Percentiles rank a stretch among this genome's conserved stretches.
These are phyloP conservation scores for Penicillium malachiteum DNA, from an alignment of 495 filamentous ascomycete species.

Conservation along the genomic window DNA sequence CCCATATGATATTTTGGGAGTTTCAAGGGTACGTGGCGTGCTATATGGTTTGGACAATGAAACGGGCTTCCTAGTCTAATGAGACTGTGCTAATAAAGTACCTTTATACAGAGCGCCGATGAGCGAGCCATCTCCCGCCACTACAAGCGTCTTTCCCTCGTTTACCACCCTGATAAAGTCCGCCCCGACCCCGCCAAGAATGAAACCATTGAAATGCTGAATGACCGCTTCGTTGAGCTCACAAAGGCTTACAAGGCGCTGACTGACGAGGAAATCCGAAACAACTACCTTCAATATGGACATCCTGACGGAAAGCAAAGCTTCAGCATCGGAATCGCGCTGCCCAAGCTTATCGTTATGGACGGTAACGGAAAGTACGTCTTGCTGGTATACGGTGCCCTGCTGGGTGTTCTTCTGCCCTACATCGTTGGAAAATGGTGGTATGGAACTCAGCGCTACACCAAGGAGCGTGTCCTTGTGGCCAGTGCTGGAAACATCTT, in stretches of 20 bases:
- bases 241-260: slow-evolving; percentile 97
- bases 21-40: slow-evolving; percentile 64
- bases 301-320: slow-evolving; percentile 98
- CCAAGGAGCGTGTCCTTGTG: slow-evolving; percentile 86
- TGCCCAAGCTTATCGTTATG: slow-evolving; percentile 88
- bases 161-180: slow-evolving; percentile 91
- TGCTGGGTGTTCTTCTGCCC: slow-evolving; percentile 86
- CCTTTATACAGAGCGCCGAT: slow-evolving; percentile 59
- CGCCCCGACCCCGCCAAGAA: slow-evolving; percentile 79
- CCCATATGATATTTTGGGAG: slow-evolving; percentile 88
- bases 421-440: slow-evolving; percentile 97
- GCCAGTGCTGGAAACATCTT: slow-evolving; percentile 93
- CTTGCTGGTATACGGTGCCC: slow-evolving; percentile 77
- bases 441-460: slow-evolving; percentile 91
- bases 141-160: slow-evolving; percentile 81
- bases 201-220: slow-evolving; percentile 81
- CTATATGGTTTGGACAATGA: not conserved
- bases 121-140: slow-evolving; percentile 89
- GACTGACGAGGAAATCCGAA: slow-evolving; percentile 93
- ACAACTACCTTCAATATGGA: slow-evolving; percentile 93
- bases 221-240: slow-evolving; percentile 86
- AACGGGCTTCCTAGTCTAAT: not conserved
- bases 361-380: slow-evolving; percentile 97
- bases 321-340: slow-evolving; percentile 94
- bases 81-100: not conserved